Evolutionary conservation across 352 stramenopile species (phyloP).

Genomic region (Globisporangium nodosum): DNA sequence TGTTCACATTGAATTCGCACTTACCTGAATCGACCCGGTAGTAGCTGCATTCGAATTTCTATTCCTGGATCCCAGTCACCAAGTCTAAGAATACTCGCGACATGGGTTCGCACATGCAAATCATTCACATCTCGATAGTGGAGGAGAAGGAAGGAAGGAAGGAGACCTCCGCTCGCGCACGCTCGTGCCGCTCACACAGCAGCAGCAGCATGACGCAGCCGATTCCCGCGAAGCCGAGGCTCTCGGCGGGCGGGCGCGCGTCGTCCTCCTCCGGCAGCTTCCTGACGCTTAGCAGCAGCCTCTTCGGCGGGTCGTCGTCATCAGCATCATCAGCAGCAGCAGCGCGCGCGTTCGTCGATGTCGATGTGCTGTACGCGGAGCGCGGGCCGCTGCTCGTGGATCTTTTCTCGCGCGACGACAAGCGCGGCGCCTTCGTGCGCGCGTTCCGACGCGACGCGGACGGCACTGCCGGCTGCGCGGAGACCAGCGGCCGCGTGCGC

Average conservation of each 20-base stretch:
- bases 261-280: constrained; percentile 32
- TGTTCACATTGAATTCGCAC: too few species aligned
- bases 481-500: constrained; percentile 49
- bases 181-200: not conserved
- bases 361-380: constrained; percentile 49
- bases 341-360: constrained; percentile 18
- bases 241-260: too few species aligned
- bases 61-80: too few species aligned
- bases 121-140: too few species aligned
- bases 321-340: not conserved
- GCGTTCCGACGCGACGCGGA: constrained; percentile 59
- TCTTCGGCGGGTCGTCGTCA: constrained; percentile 10
- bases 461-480: constrained; percentile 42
- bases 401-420: constrained; percentile 67
- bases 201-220: not conserved
- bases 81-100: too few species aligned
- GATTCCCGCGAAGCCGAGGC: not conserved
- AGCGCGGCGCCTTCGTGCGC: constrained; percentile 65
- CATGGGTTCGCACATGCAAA: too few species aligned
- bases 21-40: too few species aligned
- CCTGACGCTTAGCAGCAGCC: constrained; percentile 23
- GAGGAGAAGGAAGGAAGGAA: too few species aligned
- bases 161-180: too few species aligned
- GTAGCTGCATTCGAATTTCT: too few species aligned
- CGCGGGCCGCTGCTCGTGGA: constrained; percentile 60